A percentile compares a stretch with the other conserved stretches of the same genome.
Conservation (phyloP, 2,329 filamentous ascomycete genomes). For the Nigrograna mackinnonii region DNA sequence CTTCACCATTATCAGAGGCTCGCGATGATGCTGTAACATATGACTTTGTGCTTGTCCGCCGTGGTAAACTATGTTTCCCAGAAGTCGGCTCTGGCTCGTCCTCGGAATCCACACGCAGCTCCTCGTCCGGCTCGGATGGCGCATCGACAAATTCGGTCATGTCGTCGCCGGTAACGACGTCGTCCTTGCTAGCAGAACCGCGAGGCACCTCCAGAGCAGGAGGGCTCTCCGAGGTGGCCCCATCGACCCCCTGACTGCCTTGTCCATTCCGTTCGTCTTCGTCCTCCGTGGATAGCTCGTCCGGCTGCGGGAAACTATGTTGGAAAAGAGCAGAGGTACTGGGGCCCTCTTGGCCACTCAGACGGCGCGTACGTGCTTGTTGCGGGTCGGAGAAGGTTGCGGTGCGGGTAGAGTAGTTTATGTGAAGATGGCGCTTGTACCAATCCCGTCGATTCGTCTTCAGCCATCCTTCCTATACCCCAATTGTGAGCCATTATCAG, state of each 20-base stretch:
- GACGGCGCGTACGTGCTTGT: conserved; percentile 46
- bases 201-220: conserved; percentile 35
- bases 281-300: conserved; percentile 33
- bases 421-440: conserved; percentile 58
- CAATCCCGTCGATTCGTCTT: conserved; percentile 65
- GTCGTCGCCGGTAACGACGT: conserved; percentile 25
- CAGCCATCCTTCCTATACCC: conserved; percentile 59
- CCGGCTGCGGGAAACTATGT: conserved; percentile 48
- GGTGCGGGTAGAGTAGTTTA: conserved; percentile 47
- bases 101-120: conserved; percentile 17
- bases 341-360: conserved; percentile 45
- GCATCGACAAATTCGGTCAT: conserved; percentile 19
- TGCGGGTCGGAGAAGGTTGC: conserved; percentile 57
- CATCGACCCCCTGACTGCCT: conserved; percentile 3
- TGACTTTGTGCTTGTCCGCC: conserved; percentile 33
- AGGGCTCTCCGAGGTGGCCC: conserved; percentile 19
- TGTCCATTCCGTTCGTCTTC: conserved; percentile 17
- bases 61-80: conserved; percentile 9
- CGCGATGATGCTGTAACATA: conserved; percentile 34
- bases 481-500: conserved; percentile 1
- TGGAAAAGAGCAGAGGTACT: conserved; percentile 41
- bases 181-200: conserved; percentile 21
- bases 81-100: too few relatives aligned
- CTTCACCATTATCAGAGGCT: conserved; percentile 7
- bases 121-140: conserved; percentile 34